Evolutionary conservation across 75 land plant species (phyloP), one percentile per base, ranked within the genome.

Genomic region (Sequoiadendron giganteum): DNA sequence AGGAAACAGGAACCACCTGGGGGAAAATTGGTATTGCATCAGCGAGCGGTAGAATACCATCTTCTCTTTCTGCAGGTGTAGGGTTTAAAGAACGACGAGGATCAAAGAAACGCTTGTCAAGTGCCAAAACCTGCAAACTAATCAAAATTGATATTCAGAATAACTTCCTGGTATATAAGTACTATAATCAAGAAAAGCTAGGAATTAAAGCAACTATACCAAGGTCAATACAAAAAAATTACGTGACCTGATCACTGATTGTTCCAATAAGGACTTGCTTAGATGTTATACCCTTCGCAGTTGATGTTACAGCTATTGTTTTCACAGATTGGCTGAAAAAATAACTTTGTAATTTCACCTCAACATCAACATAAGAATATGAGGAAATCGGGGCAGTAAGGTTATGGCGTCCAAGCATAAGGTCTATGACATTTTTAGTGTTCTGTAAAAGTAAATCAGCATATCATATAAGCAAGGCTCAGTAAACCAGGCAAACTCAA

Each of bases 201-300:
- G 5, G 49, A 61, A 19, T 54, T 32, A 39, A 36, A 39, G 28
- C 42, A 85, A 58, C 42, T 14, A 85, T 9, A 10, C 42, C 76
- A 52, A n/a, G 45, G 45, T 90, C 54, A 39, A 52, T 34, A 38
- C 49, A 56, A 65, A 88, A 87, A 43, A 8, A 45, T 61, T 86
- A 72, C 88, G 47, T 80, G 47, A 98, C 99, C 99, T 98, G 99
- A 91, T 97, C 97, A 65, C 92, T 92, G 82, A 95, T 91, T 78
- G 97, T 98, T 43, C 99, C 99, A 91, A 98, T 89, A 19, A 98
- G 95, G 61, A 98, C 87, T 90, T 97, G 99, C 90, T 96, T 98
- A 4, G 97, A 92, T 13, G 99, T 98, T 83, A 98, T 97, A 13
- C 99, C 99, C 89, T 93, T 93, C 15, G 99, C 95, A 76, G 99